Conservation (phyloP, 306 rosid genomes). For the Cicer cuneatum region DNA sequence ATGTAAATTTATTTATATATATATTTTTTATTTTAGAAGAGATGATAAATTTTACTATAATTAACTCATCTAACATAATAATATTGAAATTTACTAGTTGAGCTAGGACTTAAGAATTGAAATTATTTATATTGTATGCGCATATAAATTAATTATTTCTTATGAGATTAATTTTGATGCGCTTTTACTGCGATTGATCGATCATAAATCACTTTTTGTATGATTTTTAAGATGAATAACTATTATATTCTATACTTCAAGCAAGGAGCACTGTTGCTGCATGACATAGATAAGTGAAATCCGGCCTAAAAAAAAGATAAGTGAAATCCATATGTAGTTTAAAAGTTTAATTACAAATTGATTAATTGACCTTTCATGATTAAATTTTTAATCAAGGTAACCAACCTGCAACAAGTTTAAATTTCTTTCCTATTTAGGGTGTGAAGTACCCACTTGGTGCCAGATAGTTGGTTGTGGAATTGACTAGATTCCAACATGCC, state of each 20-base stretch:
- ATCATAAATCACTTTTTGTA: too few relatives aligned
- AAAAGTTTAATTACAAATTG: neutral
- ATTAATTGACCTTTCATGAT: neutral
- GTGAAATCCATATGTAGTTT: neutral
- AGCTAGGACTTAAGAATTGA: too few relatives aligned
- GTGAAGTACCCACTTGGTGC: conserved; percentile 2
- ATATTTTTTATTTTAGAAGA: too few relatives aligned
- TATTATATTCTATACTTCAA: neutral
- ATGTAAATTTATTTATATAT: too few relatives aligned
- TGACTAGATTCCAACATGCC: conserved; percentile 11
- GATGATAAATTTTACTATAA: too few relatives aligned
- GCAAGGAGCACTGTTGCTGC: neutral
- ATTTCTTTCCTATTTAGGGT: conserved; percentile 25
- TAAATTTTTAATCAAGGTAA: conserved; percentile 3
- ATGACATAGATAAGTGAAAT: neutral
- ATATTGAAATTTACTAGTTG: too few relatives aligned
- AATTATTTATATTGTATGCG: too few relatives aligned
- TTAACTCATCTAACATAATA: too few relatives aligned
- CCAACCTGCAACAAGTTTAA: neutral
- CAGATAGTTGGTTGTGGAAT: conserved; percentile 42
- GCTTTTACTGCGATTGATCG: too few relatives aligned
- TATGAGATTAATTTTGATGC: too few relatives aligned
- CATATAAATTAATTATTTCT: too few relatives aligned
- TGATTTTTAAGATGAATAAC: too few relatives aligned
- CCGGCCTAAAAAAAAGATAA: neutral